phyloP scores from a whole-genome alignment of 345 rosid species.

The Eucalyptus erythrocorys region DNA sequence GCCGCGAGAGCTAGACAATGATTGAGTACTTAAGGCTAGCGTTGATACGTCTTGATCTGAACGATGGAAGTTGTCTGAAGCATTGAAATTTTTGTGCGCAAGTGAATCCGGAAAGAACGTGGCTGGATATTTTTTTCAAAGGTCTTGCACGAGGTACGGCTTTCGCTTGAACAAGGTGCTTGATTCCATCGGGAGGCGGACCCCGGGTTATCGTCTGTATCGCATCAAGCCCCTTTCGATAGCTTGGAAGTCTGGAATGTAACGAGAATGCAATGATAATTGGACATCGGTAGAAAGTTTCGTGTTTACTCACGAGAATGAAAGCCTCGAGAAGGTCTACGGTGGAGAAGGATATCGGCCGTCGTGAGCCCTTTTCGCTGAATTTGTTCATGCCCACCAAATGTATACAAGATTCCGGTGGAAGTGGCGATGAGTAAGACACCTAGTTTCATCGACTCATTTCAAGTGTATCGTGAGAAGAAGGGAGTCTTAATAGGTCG shows the following conservation, averaged over 20 bases:
- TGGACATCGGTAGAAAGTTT: neutral
- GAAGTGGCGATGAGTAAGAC: neutral
- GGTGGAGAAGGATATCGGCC: too few species aligned
- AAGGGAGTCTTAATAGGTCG: neutral
- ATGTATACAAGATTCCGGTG: too few species aligned
- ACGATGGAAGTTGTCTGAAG: neutral
- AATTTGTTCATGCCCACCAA: too few species aligned
- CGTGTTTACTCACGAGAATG: too few species aligned
- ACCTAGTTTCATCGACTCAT: neutral
- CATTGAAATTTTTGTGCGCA: neutral
- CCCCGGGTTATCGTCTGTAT: neutral
- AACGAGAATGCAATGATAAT: neutral
- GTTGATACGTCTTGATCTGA: neutral
- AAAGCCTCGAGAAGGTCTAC: too few species aligned
- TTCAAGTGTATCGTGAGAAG: neutral
- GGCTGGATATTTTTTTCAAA: neutral
- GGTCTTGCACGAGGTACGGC: neutral
- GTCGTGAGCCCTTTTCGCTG: too few species aligned
- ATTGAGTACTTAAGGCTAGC: too few species aligned
- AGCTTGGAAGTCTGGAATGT: neutral
- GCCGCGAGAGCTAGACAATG: neutral
- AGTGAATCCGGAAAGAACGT: neutral
- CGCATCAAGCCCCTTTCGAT: neutral
- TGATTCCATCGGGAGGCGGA: neutral
- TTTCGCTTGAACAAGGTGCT: neutral